Evolutionary conservation across 179 eudicot species (phyloP).

Genomic region (Camellia oleifera): DNA sequence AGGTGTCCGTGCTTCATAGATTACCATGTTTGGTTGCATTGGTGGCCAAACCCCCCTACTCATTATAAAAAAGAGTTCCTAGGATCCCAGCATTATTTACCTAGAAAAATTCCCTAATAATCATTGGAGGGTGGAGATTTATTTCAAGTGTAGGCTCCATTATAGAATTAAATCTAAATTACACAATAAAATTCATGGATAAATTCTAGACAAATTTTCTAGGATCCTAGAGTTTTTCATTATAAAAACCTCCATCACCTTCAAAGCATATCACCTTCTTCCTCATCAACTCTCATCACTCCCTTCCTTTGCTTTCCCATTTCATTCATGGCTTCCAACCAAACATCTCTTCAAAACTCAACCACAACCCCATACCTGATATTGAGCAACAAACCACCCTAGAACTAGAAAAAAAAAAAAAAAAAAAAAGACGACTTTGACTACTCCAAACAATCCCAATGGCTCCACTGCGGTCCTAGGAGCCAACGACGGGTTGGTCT

Average conservation of each 20-base stretch:
- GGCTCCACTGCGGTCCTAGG: slow-evolving; percentile 28
- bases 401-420: not conserved
- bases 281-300: no score
- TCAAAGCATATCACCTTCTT: not conserved
- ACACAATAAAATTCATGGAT: no score
- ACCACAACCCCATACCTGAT: not conserved
- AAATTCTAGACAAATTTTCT: no score
- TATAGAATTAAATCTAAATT: no score
- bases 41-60: no score
- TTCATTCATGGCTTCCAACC: slow-evolving; percentile 18
- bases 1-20: no score
- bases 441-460: slow-evolving; percentile 27
- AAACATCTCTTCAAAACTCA: slow-evolving; percentile 3
- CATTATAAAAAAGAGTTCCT: no score
- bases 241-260: slow-evolving; percentile 15
- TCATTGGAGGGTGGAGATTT: no score
- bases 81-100: no score
- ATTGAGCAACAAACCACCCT: slow-evolving; percentile 7
- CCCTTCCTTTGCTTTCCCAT: not conserved
- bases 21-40: no score
- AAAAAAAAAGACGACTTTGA: slow-evolving; percentile 1
- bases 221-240: not conserved
- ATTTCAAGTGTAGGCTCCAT: no score
- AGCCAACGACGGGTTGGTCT: slow-evolving; percentile 28
- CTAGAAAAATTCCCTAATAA: no score